Conservation (phyloP, 176 grass and related monocot genomes). For the Tillandsia fasciculata region DNA sequence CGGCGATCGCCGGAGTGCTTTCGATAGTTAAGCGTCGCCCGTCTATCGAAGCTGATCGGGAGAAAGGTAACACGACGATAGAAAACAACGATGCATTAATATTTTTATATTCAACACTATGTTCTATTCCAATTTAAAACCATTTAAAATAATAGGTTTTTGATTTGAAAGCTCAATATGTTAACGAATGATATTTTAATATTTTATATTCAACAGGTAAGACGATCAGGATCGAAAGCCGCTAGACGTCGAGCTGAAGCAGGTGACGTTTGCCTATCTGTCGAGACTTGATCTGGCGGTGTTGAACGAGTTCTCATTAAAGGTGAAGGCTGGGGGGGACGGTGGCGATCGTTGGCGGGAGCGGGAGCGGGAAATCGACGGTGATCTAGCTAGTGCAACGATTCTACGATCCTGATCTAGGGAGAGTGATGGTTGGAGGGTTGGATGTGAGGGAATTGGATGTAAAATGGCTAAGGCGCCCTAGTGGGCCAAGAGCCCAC, state of each 20-base stretch:
- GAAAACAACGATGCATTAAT: too few species aligned
- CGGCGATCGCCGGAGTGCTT: conserved; percentile 24
- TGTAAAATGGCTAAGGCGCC: conserved; percentile 48
- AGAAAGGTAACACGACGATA: background rate
- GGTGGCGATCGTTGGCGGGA: conserved; percentile 39
- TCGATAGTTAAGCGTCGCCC: conserved; percentile 26
- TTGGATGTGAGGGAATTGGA: conserved; percentile 41
- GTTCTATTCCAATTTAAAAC: too few species aligned
- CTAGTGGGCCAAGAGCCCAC: conserved; percentile 49
- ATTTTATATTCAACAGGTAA: background rate
- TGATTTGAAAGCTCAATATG: too few species aligned
- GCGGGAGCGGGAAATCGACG: conserved; percentile 66
- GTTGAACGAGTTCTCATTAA: conserved; percentile 30
- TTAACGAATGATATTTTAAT: too few species aligned
- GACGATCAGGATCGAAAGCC: conserved; percentile 22
- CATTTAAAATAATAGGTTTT: too few species aligned
- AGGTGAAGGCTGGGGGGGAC: conserved; percentile 33
- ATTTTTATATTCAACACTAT: too few species aligned
- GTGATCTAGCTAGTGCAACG: conserved; percentile 69
- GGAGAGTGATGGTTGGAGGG: conserved; percentile 38
- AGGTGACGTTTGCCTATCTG: conserved; percentile 43
- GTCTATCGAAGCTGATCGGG: background rate
- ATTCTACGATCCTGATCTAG: conserved; percentile 40
- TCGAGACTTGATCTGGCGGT: conserved; percentile 26
- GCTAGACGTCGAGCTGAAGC: conserved; percentile 45